phyloP scores from a whole-genome alignment of 768 basidiomycete species.

The Serendipita indica region DNA sequence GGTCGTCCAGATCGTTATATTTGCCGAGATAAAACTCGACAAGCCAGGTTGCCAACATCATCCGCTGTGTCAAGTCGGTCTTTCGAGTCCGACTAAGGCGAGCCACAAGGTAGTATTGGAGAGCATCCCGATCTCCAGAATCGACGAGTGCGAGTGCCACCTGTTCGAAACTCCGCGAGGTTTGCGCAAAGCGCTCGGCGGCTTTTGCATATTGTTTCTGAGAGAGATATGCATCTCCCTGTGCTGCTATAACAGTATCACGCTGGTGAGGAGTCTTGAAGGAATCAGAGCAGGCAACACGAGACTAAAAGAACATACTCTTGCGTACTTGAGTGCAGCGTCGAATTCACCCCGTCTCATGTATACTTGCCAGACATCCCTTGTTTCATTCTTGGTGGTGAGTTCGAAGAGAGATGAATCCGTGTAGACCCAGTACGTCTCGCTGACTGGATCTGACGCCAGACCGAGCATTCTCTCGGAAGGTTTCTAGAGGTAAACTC shows the following conservation, averaged over 20 bases:
- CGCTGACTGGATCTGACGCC: constrained; percentile 68
- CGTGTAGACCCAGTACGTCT: constrained; percentile 91
- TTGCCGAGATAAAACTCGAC: constrained; percentile 95
- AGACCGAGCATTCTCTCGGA: constrained; percentile 60
- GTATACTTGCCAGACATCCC: constrained; percentile 90
- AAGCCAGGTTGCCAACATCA: constrained; percentile 97
- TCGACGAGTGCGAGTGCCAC: constrained; percentile 85
- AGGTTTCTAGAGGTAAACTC: constrained; percentile 40
- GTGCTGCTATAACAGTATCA: constrained; percentile 66
- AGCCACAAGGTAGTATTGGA: constrained; percentile 79
- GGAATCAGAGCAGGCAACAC: no score
- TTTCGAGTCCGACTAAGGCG: constrained; percentile 74
- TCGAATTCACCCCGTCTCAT: constrained; percentile 65
- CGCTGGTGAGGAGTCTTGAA: constrained; percentile 71
- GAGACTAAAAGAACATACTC: constrained; percentile 37
- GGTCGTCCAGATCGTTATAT: constrained; percentile 89
- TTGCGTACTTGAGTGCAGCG: constrained; percentile 64
- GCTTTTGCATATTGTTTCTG: constrained; percentile 78
- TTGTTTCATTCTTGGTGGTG: constrained; percentile 70
- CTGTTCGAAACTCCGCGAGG: constrained; percentile 77
- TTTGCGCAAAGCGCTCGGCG: constrained; percentile 83
- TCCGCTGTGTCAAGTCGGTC: constrained; percentile 82
- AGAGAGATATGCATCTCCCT: constrained; percentile 67
- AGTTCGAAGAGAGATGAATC: constrained; percentile 81
- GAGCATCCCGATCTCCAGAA: constrained; percentile 73